Percentiles rank a stretch among this genome's conserved stretches.
phyloP scores from a whole-genome alignment of 148 eudicot species.

The Fallopia convolvulus region DNA sequence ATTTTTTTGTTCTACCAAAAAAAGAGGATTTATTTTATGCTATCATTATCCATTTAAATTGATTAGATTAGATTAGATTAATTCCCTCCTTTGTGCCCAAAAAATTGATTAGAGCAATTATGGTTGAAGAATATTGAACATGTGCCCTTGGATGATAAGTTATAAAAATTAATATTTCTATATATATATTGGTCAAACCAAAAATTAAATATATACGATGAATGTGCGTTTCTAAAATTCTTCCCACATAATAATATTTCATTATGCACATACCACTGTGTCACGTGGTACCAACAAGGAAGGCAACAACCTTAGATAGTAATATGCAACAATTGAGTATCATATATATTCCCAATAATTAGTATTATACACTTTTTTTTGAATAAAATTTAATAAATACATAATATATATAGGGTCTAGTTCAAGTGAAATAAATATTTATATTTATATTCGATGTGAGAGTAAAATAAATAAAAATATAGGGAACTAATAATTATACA shows the following conservation, averaged over 20 bases:
- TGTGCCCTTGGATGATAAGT: too few species aligned
- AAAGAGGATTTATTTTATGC: too few species aligned
- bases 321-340: background rate
- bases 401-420: too few species aligned
- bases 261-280: slow-evolving; percentile 5
- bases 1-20: background rate
- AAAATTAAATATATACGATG: background rate
- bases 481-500: too few species aligned
- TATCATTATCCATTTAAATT: background rate
- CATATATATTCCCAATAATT: background rate
- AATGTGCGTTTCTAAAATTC: background rate
- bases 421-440: too few species aligned
- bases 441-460: too few species aligned
- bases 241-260: background rate
- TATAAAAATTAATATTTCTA: background rate
- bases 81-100: background rate
- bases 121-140: background rate
- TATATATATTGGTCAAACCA: background rate
- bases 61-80: background rate
- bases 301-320: background rate
- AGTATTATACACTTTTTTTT: too few species aligned
- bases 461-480: too few species aligned
- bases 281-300: slow-evolving; percentile 11
- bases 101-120: background rate
- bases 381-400: too few species aligned